phyloP scores from a whole-genome alignment of 2,329 filamentous ascomycete genomes.

The Calonectria crousiana region DNA sequence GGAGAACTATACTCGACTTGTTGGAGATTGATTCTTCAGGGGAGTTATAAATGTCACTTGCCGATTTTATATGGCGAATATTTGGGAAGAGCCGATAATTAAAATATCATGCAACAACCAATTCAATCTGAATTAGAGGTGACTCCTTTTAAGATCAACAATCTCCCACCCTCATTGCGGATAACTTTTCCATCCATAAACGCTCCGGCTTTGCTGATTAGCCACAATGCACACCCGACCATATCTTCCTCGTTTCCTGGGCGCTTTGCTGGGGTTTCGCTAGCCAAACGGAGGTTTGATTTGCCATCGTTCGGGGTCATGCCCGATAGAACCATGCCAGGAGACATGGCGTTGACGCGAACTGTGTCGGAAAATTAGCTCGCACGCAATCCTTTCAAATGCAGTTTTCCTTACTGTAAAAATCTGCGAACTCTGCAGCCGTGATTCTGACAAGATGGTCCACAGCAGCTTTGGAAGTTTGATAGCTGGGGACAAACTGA shows the following conservation, averaged over 20 bases:
- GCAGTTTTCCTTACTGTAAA: background rate
- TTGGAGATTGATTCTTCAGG: background rate
- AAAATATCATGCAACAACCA: background rate
- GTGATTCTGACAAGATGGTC: slow-evolving; percentile 6
- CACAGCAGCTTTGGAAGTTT: slow-evolving; percentile 1
- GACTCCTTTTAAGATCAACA: background rate
- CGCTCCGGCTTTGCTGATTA: background rate
- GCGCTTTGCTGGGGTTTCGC: background rate
- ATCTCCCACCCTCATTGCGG: background rate
- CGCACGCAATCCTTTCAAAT: background rate
- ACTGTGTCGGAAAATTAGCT: background rate
- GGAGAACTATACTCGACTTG: background rate
- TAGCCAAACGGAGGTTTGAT: background rate
- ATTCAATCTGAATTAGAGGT: slow-evolving; percentile 1
- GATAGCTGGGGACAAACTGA: slow-evolving; percentile 5
- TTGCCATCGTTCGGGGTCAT: slow-evolving; percentile 6
- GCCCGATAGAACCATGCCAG: background rate
- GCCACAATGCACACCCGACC: background rate
- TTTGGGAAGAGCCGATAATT: no score
- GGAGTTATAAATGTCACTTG: background rate
- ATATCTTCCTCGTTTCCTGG: background rate
- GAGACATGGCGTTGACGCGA: slow-evolving; percentile 9
- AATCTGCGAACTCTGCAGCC: slow-evolving; percentile 6
- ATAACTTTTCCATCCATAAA: slow-evolving; percentile 10
- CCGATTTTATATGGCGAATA: background rate